Evolutionary conservation across 2,329 filamentous ascomycete species (phyloP).

Genomic region (Penicillium verrucosum): DNA sequence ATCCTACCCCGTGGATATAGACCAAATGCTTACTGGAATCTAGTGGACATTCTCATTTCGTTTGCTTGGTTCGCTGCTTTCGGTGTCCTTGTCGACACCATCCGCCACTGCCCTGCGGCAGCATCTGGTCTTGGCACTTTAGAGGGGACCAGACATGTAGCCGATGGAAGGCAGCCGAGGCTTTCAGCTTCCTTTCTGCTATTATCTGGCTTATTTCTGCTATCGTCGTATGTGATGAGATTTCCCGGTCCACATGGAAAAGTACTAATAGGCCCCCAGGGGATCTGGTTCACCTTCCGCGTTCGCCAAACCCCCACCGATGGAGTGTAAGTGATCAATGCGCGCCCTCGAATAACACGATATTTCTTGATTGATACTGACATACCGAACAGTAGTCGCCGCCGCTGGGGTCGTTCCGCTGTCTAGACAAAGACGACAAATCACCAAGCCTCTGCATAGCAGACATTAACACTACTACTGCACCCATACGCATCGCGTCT

Average conservation of each 20-base stretch:
- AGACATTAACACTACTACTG: background rate
- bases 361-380: background rate
- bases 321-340: slow-evolving; percentile 21
- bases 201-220: slow-evolving; percentile 67
- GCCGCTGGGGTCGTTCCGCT: slow-evolving; percentile 21
- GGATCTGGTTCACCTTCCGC: slow-evolving; percentile 39
- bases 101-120: slow-evolving; percentile 52
- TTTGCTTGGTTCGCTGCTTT: slow-evolving; percentile 69
- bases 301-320: slow-evolving; percentile 15
- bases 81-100: slow-evolving; percentile 61
- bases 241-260: too few relatives aligned
- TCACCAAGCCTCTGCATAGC: background rate
- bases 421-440: background rate
- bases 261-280: slow-evolving; percentile 22
- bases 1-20: background rate
- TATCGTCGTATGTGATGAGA: slow-evolving; percentile 47
- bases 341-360: background rate
- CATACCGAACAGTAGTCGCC: slow-evolving; percentile 2
- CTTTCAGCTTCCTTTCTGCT: slow-evolving; percentile 69
- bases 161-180: slow-evolving; percentile 67
- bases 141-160: slow-evolving; percentile 54
- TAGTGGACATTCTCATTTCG: slow-evolving; percentile 65
- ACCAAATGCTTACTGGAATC: slow-evolving; percentile 4
- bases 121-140: slow-evolving; percentile 60
- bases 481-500: background rate